A percentile compares a stretch with the other conserved stretches of the same genome.
Evolutionary conservation across 257 asterid species (phyloP).

Genomic region (Lantana camara): DNA sequence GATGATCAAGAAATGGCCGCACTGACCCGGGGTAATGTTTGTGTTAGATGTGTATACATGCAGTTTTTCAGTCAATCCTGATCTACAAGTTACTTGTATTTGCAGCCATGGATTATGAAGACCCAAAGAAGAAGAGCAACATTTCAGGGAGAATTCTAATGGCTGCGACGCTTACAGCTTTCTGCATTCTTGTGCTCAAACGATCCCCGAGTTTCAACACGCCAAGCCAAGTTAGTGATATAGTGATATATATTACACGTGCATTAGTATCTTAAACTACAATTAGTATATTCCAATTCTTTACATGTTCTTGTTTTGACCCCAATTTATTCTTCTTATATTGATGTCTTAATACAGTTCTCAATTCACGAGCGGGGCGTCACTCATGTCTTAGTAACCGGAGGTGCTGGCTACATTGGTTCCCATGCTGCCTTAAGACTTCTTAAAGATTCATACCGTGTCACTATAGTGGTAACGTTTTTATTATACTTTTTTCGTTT

Average conservation of each 20-base stretch:
- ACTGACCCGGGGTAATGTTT: too few relatives aligned
- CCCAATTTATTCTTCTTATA: background rate
- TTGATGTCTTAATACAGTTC: background rate
- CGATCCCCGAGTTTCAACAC: background rate
- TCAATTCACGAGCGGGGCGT: background rate
- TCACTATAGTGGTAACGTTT: background rate
- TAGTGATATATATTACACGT: background rate
- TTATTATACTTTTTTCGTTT: too few relatives aligned
- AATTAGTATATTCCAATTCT: background rate
- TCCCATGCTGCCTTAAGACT: slow-evolving; percentile 3
- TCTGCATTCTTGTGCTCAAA: background rate
- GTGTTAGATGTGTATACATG: too few relatives aligned
- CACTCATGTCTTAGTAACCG: background rate
- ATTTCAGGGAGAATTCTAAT: background rate
- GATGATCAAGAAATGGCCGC: too few relatives aligned
- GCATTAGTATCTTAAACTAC: background rate
- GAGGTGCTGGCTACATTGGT: slow-evolving; percentile 2
- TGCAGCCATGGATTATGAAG: background rate
- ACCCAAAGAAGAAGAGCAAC: background rate
- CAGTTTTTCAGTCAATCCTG: background rate
- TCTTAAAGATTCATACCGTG: background rate
- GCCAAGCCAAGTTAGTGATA: background rate
- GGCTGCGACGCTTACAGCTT: background rate
- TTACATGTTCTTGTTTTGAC: background rate
- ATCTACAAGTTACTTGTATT: background rate